Conservation (phyloP, 1,139 yeast genomes). For the Ogataea hybrid region DNA sequence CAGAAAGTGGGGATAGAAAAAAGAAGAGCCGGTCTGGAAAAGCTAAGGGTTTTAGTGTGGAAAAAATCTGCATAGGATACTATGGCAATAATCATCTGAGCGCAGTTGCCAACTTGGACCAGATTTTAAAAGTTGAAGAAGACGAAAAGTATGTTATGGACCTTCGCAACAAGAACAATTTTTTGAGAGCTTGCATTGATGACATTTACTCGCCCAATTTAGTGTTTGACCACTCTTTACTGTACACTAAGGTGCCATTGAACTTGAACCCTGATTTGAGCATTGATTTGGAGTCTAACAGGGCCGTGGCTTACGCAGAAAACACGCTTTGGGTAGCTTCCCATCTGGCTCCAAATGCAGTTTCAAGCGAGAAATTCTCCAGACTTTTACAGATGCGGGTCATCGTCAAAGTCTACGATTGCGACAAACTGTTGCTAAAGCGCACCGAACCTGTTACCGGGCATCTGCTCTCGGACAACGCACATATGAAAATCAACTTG, state of each 20-base stretch:
- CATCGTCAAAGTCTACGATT: slow-evolving; percentile 26
- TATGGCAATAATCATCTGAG: slow-evolving; percentile 9
- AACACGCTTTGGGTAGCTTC: slow-evolving; percentile 23
- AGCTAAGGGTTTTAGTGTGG: slow-evolving; percentile 14
- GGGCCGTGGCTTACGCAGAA: slow-evolving; percentile 30
- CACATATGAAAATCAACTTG: slow-evolving; percentile 26
- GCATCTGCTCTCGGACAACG: slow-evolving; percentile 18
- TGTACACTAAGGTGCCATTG: slow-evolving; percentile 30
- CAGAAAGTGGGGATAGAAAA: slow-evolving; percentile 3
- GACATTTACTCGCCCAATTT: slow-evolving; percentile 17
- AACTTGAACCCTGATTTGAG: slow-evolving; percentile 14
- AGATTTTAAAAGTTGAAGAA: slow-evolving; percentile 21
- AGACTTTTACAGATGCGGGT: slow-evolving; percentile 29
- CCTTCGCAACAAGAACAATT: slow-evolving; percentile 14
- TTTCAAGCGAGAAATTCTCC: slow-evolving; percentile 22
- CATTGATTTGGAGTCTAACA: slow-evolving; percentile 29
- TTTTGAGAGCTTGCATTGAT: slow-evolving; percentile 22
- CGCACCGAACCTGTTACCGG: slow-evolving; percentile 33
- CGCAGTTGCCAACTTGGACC: slow-evolving; percentile 20
- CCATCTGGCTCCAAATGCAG: slow-evolving; percentile 7
- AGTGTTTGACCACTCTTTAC: slow-evolving; percentile 23
- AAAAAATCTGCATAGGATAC: slow-evolving; percentile 22
- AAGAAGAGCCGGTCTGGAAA: slow-evolving; percentile 7
- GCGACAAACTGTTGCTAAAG: slow-evolving; percentile 21
- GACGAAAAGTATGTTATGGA: slow-evolving; percentile 24